phyloP scores from a whole-genome alignment of 2,329 filamentous ascomycete species.

The Penicillium sp. region DNA sequence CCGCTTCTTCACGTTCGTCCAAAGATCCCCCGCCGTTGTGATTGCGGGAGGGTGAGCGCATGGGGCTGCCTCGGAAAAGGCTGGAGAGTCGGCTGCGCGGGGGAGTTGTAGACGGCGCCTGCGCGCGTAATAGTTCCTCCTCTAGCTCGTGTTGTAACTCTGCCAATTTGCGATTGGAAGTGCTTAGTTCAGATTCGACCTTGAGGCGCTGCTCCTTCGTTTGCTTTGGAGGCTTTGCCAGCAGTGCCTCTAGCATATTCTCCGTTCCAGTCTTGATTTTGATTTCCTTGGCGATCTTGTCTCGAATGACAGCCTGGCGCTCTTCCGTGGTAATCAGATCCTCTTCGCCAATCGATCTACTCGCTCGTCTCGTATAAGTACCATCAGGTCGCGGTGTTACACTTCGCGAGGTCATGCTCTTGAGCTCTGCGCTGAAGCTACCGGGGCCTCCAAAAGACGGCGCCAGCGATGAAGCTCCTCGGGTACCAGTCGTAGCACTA shows the following conservation, averaged over 20 bases:
- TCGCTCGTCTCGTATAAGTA: constrained; percentile 52
- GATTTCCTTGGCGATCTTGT: constrained; percentile 89
- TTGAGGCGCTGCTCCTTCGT: constrained; percentile 79
- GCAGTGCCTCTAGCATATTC: constrained; percentile 93
- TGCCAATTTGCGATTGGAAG: constrained; percentile 75
- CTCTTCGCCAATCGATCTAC: constrained; percentile 63
- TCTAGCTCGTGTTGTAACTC: constrained; percentile 64
- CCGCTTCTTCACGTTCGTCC: constrained; percentile 47
- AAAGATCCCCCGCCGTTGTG: constrained; percentile 36
- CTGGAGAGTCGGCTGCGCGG: constrained; percentile 58
- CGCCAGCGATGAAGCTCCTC: constrained; percentile 66
- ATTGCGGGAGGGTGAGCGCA: constrained; percentile 54
- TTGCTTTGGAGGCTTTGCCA: constrained; percentile 94
- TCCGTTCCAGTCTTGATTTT: constrained; percentile 98
- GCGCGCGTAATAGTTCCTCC: constrained; percentile 62
- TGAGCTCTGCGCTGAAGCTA: constrained; percentile 88
- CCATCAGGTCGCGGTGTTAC: constrained; percentile 63
- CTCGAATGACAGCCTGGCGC: constrained; percentile 74
- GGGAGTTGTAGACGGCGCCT: constrained; percentile 57
- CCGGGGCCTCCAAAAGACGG: constrained; percentile 72
- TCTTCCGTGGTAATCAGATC: constrained; percentile 68
- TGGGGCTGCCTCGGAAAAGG: constrained; percentile 60
- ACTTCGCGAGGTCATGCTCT: constrained; percentile 68
- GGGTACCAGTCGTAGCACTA: constrained; percentile 67
- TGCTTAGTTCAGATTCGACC: constrained; percentile 86